Evolutionary conservation across 805 yeast genomes (phyloP).

Genomic region (Candida coquimbonensis): DNA sequence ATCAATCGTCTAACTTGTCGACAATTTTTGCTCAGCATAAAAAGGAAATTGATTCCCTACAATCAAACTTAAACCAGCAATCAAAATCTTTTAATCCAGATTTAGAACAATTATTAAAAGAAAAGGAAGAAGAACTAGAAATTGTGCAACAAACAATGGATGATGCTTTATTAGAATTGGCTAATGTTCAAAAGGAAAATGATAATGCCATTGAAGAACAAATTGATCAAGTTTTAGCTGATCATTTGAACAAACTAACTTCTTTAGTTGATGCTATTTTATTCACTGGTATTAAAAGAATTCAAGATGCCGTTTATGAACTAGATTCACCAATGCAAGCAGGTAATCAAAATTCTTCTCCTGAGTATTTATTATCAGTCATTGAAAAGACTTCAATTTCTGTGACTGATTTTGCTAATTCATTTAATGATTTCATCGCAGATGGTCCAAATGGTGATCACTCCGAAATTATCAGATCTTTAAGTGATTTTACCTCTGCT

Average conservation of each 20-base stretch:
- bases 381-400: conserved; percentile 62
- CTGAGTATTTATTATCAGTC: conserved; percentile 58
- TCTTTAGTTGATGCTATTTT: conserved; percentile 66
- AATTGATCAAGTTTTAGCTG: conserved; percentile 44
- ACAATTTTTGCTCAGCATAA: conserved; percentile 56
- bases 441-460: conserved; percentile 70
- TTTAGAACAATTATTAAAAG: conserved; percentile 43
- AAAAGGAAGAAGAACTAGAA: conserved; percentile 73
- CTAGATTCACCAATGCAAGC: conserved; percentile 76
- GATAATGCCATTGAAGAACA: conserved; percentile 51
- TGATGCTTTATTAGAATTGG: conserved; percentile 55
- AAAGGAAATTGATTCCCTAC: conserved; percentile 50
- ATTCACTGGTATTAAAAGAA: conserved; percentile 57
- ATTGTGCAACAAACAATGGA: conserved; percentile 76
- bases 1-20: conserved; percentile 57
- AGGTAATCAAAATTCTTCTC: conserved; percentile 71
- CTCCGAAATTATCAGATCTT: conserved; percentile 49
- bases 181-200: conserved; percentile 39
- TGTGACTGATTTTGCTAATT: conserved; percentile 75
- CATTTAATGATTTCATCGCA: conserved; percentile 66
- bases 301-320: conserved; percentile 67
- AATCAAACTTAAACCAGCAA: conserved; percentile 26
- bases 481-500: conserved; percentile 56
- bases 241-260: conserved; percentile 42
- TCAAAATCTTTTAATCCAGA: conserved; percentile 20